Evolutionary conservation across 2,329 filamentous ascomycete genomes (phyloP), one percentile per base, ranked within the genome.

Genomic region (Exserohilum turcica): DNA sequence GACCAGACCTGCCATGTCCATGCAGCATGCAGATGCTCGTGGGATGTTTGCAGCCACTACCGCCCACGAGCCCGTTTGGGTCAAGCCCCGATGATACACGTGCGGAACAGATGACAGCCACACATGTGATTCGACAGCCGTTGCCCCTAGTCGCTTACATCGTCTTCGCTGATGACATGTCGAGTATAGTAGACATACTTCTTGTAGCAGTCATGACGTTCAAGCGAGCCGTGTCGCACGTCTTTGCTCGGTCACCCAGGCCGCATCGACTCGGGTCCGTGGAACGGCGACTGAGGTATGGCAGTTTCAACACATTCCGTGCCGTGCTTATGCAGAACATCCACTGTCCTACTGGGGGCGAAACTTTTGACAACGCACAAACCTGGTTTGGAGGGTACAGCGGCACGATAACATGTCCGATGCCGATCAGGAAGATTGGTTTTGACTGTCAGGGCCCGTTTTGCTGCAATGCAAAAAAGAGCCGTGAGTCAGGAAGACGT

Each of bases 121-220:
- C 21, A n/a, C 13, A 32, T 37, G 35, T 31, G 31, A 42, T 21
- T 48, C 31, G 42, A 28, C 39, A 37, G 19, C 18, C 48, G 53
- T 54, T 48, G 48, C 48, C 56, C 48, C 15, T 44, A 43, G 48
- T 46, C 47, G 43, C 36, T 45, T 44, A 28, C 19, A 49, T 32
- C n/a, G 24, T 21, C 21, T 36, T 50, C 44, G 28, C n/a, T 58
- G n/a, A 61, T 60, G 60, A 61, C 53, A 49, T 45, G 32, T 57
- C 52, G 38, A 57, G 16, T 52, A 38, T 21, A 43, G 35, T 18
- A 9, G 19, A 31, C 36, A 32, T 15, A 29, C 6, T n/a, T 24
- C 13, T 40, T 44, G 32, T 10, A 42, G n/a, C 29, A 18, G 29
- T 24, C 31, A 48, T 31, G 35, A 33, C 42, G 28, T 27, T 27